Base-by-base conservation (phyloP, 2,329 filamentous ascomycete species). In the Pseudovirgaria hyperparasitica region DNA sequence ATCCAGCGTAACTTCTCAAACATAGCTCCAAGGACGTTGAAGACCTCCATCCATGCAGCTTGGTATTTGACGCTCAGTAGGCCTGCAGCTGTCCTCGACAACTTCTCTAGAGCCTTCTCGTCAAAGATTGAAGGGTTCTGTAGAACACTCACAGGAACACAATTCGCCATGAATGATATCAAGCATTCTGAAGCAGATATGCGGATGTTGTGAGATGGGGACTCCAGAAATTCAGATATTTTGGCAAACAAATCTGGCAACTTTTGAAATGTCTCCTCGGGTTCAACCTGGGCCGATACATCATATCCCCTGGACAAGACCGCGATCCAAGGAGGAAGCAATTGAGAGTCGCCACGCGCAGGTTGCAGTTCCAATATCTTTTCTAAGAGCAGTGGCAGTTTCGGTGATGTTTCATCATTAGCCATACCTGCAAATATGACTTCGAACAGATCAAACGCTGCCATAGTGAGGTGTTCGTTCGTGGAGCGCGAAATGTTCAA, bases 401-500 rank as follows among this genome's bases (percentile, higher is more conserved):
- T 98, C 1, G 82, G 72, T 3, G 85, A 92, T 0, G 86, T 82
- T 25, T 86, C 68, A 39, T 92, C 84, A 39, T 86, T 79, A 10
- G 76, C 72, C 78, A 98, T 86, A 6, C 85, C 80, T 42, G 80
- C 78, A 39, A 98, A 96, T 23, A 96, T 92, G 52, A 92, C 79
- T 53, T 98, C 90, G 44, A 98, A 98, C 4, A 96, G 87, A 39
- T 94, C 87, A 43, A 98, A 94, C 0, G 86, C 81, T 8, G 82
- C 79, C 77, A 96, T 92, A 17, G 86, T 92, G 63, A 98, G 76
- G 52, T 87, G 92, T 50, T 96, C 86, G 51, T 92, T 94, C 52
- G 75, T 90, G 6, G 81, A 86, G 46, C 77, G 77, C 16, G 87
- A 87, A 35, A 96, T 92, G 39, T 76, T 75, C 40, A 98, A 71